Evolutionary conservation across 2,329 filamentous ascomycete species (phyloP).

Genomic region (Sclerotinia nivalis): DNA sequence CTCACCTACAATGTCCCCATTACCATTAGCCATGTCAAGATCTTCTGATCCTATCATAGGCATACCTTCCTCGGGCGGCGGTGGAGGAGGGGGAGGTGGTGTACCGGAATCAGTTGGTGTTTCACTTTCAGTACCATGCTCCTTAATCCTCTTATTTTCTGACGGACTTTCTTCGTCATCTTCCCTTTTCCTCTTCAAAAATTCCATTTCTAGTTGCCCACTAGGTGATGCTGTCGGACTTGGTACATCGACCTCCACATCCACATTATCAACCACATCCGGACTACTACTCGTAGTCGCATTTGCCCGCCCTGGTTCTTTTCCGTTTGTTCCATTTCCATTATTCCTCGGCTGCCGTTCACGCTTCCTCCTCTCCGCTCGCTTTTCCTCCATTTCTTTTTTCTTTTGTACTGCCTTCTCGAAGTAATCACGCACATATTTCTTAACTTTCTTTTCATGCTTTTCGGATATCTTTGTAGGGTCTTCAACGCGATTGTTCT

Average conservation of each 20-base stretch:
- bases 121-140: slow-evolving; percentile 23
- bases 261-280: slow-evolving; percentile 38
- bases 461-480: slow-evolving; percentile 76
- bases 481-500: slow-evolving; percentile 81
- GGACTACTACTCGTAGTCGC: slow-evolving; percentile 26
- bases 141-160: slow-evolving; percentile 38
- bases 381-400: slow-evolving; percentile 66
- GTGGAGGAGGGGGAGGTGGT: slow-evolving; percentile 38
- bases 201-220: slow-evolving; percentile 19
- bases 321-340: slow-evolving; percentile 25
- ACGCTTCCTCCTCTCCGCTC: slow-evolving; percentile 46
- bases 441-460: slow-evolving; percentile 79
- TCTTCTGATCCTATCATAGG: slow-evolving; percentile 1
- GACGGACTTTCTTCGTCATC: slow-evolving; percentile 37
- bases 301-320: neutral
- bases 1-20: neutral
- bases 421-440: slow-evolving; percentile 80
- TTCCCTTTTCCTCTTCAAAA: slow-evolving; percentile 65
- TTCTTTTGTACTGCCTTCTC: slow-evolving; percentile 83
- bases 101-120: slow-evolving; percentile 3
- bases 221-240: slow-evolving; percentile 17
- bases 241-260: slow-evolving; percentile 24
- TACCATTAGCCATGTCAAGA: neutral
- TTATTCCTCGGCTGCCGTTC: slow-evolving; percentile 26
- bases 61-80: slow-evolving; percentile 32